Evolutionary conservation across 805 yeast genomes (phyloP), one percentile per base, ranked within the genome.

Genomic region (Torulaspora delbrueckii): DNA sequence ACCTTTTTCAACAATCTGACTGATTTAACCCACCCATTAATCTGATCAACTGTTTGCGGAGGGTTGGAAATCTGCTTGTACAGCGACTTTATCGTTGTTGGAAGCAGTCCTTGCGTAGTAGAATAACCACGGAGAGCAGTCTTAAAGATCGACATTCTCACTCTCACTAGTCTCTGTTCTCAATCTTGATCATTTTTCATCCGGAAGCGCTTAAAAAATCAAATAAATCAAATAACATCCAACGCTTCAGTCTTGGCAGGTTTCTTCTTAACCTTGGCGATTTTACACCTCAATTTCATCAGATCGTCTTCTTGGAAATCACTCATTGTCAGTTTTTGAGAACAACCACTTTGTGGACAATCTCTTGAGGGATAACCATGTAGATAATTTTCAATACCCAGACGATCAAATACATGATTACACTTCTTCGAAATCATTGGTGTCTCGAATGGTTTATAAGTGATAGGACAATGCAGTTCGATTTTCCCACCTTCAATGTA

Each of bases 1-100:
- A 86, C 73, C 43, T 82, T 84, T 59, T 89, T 89, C 60, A 88
- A 76, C 7, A 74, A 64, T 40, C 96, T 75, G 1, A 87, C 77
- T 0, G 89, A 75, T 44, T 78, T 78, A 18, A 93, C 76, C 82
- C 87, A 82, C 1, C 98, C 99, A 23, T 73, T 69, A 4, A 86
- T 72, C 2, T 60, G 42, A 31, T 47, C 42, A 3, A 48, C 55
- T 16, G 39, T 47, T 8, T 55, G 37, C n/a, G 37, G 40, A 4
- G 48, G 45, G 16, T 32, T 41, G 8, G 42, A 13, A 4, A 45
- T 24, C 9, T 35, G 46, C 30, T 33, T 37, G 26, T 47, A 45
- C 26, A 47, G 32, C 8, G 48, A 41, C 19, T 37, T 47, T 12
- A 47, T 37, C 5, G 48, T 47, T 13, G 35, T 28, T 7, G 50